A percentile compares a stretch with the other conserved stretches of the same genome.
These are phyloP conservation scores for Hirschioporus abietinus DNA, from an alignment of 768 basidiomycete species.

Conservation along the genomic window DNA sequence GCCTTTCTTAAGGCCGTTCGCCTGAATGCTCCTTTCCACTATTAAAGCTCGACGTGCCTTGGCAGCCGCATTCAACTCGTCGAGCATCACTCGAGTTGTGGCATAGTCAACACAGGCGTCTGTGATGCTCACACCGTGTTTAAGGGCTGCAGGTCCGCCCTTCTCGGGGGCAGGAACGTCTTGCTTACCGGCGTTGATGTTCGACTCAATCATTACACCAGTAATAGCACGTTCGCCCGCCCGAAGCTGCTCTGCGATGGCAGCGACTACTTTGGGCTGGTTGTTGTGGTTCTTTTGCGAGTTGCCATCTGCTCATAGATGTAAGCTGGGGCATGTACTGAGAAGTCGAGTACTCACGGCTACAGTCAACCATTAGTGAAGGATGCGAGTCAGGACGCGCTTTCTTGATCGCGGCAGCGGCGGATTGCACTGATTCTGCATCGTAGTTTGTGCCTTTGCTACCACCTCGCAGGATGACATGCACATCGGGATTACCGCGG, in stretches of 20 bases:
- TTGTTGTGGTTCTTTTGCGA: constrained; percentile 93
- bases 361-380: constrained; percentile 86
- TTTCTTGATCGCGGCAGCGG: constrained; percentile 59
- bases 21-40: neutral
- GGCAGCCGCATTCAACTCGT: constrained; percentile 50
- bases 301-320: constrained; percentile 68
- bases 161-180: constrained; percentile 61
- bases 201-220: constrained; percentile 96
- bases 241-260: constrained; percentile 68
- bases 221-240: constrained; percentile 63
- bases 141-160: constrained; percentile 57
- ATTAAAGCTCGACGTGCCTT: neutral
- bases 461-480: constrained; percentile 94
- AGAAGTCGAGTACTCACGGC: constrained; percentile 43
- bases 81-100: constrained; percentile 69
- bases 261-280: constrained; percentile 74
- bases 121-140: constrained; percentile 82
- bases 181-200: constrained; percentile 88
- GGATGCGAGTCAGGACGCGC: constrained; percentile 47
- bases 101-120: constrained; percentile 92
- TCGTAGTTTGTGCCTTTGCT: constrained; percentile 88
- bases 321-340: neutral
- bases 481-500: constrained; percentile 65
- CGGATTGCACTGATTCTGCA: constrained; percentile 62
- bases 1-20: neutral